Evolutionary conservation across 75 land plant species (phyloP).

Genomic region (Cunninghamia lanceolata): DNA sequence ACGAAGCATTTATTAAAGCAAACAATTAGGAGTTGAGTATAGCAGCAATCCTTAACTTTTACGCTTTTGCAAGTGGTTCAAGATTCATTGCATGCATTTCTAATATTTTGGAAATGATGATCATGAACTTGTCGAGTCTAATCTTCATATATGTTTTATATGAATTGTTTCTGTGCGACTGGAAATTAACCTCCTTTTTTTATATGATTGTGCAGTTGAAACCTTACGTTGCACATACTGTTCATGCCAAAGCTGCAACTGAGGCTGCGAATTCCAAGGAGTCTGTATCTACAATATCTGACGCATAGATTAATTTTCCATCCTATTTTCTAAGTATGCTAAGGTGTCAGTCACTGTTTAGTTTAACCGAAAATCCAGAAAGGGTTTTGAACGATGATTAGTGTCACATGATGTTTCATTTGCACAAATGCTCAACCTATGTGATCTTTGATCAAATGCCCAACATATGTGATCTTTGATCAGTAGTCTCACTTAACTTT

Average conservation of each 20-base stretch:
- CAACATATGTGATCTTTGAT: too few species aligned
- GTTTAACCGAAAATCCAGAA: too few species aligned
- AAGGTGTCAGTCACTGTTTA: too few species aligned
- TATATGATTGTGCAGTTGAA: conserved; percentile 5
- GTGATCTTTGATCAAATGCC: too few species aligned
- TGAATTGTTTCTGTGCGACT: background rate
- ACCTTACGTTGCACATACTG: conserved; percentile 9
- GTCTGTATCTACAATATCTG: background rate
- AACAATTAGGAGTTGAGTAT: background rate
- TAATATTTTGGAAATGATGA: background rate
- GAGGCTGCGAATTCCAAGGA: background rate
- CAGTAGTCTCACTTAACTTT: too few species aligned
- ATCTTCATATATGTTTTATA: background rate
- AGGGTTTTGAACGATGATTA: too few species aligned
- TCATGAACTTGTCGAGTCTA: background rate
- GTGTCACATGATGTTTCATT: too few species aligned
- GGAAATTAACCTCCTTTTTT: background rate
- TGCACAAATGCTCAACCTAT: too few species aligned
- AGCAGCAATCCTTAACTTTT: background rate
- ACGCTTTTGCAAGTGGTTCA: background rate
- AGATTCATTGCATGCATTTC: background rate
- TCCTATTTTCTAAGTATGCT: background rate
- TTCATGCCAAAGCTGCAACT: background rate
- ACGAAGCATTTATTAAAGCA: background rate
- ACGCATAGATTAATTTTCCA: background rate